Percentiles rank a stretch among this genome's conserved stretches.
phyloP scores from a whole-genome alignment of 805 yeast genomes.

The Saturnispora silvae region DNA sequence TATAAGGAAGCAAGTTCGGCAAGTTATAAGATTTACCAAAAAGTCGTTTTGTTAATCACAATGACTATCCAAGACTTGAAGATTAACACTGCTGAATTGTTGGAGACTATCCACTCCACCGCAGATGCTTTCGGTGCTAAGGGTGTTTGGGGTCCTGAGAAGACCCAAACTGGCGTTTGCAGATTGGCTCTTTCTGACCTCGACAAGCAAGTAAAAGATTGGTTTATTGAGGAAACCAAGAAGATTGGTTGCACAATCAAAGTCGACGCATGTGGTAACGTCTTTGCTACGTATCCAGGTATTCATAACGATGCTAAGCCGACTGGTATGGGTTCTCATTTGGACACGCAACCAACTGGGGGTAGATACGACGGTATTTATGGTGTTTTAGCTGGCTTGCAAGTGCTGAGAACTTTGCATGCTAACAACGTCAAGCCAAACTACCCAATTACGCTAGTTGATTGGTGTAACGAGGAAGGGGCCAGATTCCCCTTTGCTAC shows the following conservation, averaged over 20 bases:
- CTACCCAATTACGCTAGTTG: conserved; percentile 52
- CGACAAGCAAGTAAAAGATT: conserved; percentile 54
- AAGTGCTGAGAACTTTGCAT: conserved; percentile 53
- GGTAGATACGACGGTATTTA: conserved; percentile 67
- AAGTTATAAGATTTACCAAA: too few relatives aligned
- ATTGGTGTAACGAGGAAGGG: conserved; percentile 76
- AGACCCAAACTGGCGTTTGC: conserved; percentile 58
- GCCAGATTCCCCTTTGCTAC: conserved; percentile 63
- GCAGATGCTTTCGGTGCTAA: conserved; percentile 51
- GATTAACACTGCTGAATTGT: conserved; percentile 21
- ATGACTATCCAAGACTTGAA: conserved; percentile 9
- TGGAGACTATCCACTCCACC: conserved; percentile 52
- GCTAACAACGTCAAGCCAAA: conserved; percentile 50
- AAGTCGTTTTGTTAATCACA: too few relatives aligned
- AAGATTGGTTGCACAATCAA: conserved; percentile 46
- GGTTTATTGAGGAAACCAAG: conserved; percentile 47
- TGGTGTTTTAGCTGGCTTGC: conserved; percentile 60
- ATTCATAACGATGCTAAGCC: conserved; percentile 34
- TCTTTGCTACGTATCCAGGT: conserved; percentile 58
- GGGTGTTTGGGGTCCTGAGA: conserved; percentile 45
- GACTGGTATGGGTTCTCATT: conserved; percentile 62
- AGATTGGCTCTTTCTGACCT: conserved; percentile 52
- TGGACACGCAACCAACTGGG: conserved; percentile 73
- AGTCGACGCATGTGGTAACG: conserved; percentile 58
- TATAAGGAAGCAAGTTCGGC: too few relatives aligned